Percentiles rank a stretch among this genome's conserved stretches.
Conservation (phyloP, 2,329 filamentous ascomycete species). For the Calycina marina region DNA sequence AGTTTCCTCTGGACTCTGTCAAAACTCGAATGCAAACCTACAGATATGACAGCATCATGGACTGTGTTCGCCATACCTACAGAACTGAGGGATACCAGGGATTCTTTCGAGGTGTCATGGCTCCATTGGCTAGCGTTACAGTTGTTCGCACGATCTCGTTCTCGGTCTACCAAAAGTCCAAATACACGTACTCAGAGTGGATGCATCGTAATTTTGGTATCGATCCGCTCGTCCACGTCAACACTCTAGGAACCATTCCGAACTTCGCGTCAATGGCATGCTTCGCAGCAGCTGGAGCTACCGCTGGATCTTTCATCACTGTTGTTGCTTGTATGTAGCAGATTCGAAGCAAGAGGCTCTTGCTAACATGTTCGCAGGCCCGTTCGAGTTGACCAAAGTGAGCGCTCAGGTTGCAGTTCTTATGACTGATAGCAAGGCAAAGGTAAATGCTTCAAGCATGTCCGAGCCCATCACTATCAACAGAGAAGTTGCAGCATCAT, state of each 20-base stretch:
- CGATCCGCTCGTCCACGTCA: constrained; percentile 61
- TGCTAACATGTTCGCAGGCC: constrained; percentile 32
- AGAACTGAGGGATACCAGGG: constrained; percentile 55
- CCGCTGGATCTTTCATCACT: constrained; percentile 66
- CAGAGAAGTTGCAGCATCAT: constrained; percentile 42
- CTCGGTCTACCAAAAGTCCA: constrained; percentile 65
- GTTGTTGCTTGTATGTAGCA: constrained; percentile 53
- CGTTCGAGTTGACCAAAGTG: constrained; percentile 81
- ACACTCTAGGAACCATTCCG: constrained; percentile 54
- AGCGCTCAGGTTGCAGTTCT: constrained; percentile 75
- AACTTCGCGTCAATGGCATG: constrained; percentile 60
- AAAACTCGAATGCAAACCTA: constrained; percentile 87
- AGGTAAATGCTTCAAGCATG: constrained; percentile 29
- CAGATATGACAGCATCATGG: constrained; percentile 57
- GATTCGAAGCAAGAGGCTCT: constrained; percentile 1
- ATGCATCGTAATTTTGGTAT: constrained; percentile 51
- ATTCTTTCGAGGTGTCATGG: constrained; percentile 71
- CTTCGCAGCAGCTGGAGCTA: constrained; percentile 65
- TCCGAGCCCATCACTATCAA: constrained; percentile 19
- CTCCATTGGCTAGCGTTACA: constrained; percentile 67
- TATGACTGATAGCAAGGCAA: constrained; percentile 43
- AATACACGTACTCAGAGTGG: constrained; percentile 57
- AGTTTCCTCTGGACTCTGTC: constrained; percentile 73
- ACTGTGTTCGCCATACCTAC: constrained; percentile 66
- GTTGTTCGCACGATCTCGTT: constrained; percentile 66